These are phyloP conservation scores for Leishmania turanica DNA, from an alignment of 208 protist genomes.

Conservation along the genomic window DNA sequence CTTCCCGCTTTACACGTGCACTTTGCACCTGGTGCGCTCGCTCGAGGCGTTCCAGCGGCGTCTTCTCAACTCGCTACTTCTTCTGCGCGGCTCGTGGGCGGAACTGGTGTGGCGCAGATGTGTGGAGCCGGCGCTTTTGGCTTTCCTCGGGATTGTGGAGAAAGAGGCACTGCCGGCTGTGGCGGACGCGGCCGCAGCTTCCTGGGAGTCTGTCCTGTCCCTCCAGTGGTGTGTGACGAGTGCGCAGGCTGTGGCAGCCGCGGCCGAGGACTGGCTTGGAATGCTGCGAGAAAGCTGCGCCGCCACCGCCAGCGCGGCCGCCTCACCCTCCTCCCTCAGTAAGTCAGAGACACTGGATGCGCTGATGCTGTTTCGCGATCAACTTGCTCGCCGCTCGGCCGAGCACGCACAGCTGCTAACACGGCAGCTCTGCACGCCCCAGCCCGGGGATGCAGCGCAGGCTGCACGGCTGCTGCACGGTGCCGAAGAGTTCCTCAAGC, in stretches of 20 bases:
- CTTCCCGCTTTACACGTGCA: constrained; percentile 24
- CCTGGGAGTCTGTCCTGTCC: constrained; percentile 22
- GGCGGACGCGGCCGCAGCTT: not conserved
- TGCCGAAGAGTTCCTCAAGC: constrained; percentile 14
- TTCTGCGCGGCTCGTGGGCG: constrained; percentile 12
- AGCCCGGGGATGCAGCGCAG: not conserved
- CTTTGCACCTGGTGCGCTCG: constrained; percentile 50
- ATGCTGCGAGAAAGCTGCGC: constrained; percentile 32
- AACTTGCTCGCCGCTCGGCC: constrained; percentile 16
- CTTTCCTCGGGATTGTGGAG: constrained; percentile 23
- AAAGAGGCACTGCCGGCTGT: constrained; percentile 1
- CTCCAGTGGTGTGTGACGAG: constrained; percentile 32
- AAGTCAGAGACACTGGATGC: constrained; percentile 24
- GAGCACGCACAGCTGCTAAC: constrained; percentile 18
- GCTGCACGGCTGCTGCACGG: constrained; percentile 13
- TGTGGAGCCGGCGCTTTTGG: constrained; percentile 25
- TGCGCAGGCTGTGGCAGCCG: constrained; percentile 24
- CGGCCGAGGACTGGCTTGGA: constrained; percentile 41
- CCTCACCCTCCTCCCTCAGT: not conserved
- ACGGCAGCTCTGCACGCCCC: constrained; percentile 13
- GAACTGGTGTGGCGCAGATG: constrained; percentile 19
- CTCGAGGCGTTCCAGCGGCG: constrained; percentile 62
- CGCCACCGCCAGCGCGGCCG: not conserved
- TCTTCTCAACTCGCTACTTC: constrained; percentile 36
- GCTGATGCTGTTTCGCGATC: constrained; percentile 23